Evolutionary conservation across 1,139 yeast species (phyloP).

Genomic region (Sugiyamaella xylanicola): DNA sequence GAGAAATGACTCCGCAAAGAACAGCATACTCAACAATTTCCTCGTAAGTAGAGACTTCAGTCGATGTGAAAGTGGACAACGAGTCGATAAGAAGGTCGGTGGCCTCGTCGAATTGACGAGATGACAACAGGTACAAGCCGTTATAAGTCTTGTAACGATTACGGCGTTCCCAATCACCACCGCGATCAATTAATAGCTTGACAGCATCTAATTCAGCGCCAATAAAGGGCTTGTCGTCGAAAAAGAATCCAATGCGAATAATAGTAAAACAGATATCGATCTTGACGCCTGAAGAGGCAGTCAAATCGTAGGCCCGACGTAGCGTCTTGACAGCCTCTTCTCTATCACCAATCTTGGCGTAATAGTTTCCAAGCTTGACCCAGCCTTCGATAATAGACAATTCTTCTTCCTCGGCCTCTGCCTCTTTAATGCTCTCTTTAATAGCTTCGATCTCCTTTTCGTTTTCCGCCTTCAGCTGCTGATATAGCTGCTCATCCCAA

Average conservation of each 20-base stretch:
- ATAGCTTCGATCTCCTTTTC: conserved; percentile 57
- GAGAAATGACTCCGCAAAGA: conserved; percentile 77
- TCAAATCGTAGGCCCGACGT: conserved; percentile 72
- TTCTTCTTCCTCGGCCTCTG: conserved; percentile 90
- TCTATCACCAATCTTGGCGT: conserved; percentile 80
- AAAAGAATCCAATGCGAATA: conserved; percentile 85
- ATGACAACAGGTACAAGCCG: conserved; percentile 81
- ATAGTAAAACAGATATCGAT: conserved; percentile 83
- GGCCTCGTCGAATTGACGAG: conserved; percentile 84
- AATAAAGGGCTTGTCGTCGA: conserved; percentile 70
- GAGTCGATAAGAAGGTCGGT: conserved; percentile 84
- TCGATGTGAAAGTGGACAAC: conserved; percentile 93
- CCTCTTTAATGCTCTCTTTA: conserved; percentile 65
- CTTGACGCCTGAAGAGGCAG: conserved; percentile 80
- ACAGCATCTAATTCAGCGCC: conserved; percentile 75
- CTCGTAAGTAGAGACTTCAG: conserved; percentile 87
- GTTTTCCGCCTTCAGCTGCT: conserved; percentile 55
- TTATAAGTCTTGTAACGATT: conserved; percentile 89
- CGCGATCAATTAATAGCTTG: conserved; percentile 78
- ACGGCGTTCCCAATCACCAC: conserved; percentile 99
- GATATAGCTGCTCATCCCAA: conserved; percentile 63
- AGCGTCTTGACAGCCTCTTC: conserved; percentile 71
- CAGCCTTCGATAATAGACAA: conserved; percentile 76
- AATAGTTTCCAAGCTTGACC: conserved; percentile 83
- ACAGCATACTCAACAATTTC: conserved; percentile 88